phyloP scores from a whole-genome alignment of 768 basidiomycete genomes.

The Pulveroboletus sp. region DNA sequence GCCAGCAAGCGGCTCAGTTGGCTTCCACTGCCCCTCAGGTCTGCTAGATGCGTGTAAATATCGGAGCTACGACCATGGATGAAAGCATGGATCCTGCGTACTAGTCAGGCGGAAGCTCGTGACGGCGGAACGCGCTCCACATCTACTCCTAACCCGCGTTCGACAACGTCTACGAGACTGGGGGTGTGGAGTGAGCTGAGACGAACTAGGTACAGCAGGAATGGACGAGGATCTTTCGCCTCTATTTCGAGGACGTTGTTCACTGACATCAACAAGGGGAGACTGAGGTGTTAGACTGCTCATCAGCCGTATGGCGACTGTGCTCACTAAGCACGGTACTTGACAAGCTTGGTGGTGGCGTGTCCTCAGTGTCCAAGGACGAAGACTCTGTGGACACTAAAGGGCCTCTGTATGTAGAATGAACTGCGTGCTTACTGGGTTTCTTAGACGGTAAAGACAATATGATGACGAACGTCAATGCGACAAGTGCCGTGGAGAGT shows the following conservation, averaged over 20 bases:
- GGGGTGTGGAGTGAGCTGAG: conserved; percentile 8
- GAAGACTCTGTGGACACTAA: conserved; percentile 8
- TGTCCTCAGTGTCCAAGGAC: conserved; percentile 3
- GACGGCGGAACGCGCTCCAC: conserved; percentile 1
- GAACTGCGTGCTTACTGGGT: conserved; percentile 10
- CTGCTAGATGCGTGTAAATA: conserved; percentile 29
- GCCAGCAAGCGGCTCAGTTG: conserved; percentile 4
- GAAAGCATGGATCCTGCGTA: conserved; percentile 16
- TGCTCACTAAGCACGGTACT: conserved; percentile 13
- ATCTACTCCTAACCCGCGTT: conserved; percentile 11
- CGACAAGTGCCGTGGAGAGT: not conserved
- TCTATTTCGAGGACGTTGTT: conserved; percentile 18
- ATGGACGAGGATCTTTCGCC: conserved; percentile 19
- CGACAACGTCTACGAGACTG: conserved; percentile 13
- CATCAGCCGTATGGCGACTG: not conserved
- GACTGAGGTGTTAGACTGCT: not conserved
- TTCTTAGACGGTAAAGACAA: conserved; percentile 13
- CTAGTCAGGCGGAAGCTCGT: conserved; percentile 21
- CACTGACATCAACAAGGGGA: not conserved
- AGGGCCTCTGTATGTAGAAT: not conserved
- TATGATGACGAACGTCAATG: conserved; percentile 11
- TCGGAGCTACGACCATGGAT: conserved; percentile 16
- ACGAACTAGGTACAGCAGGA: conserved; percentile 7
- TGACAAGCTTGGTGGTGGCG: conserved; percentile 5
- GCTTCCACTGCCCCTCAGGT: conserved; percentile 7